These are phyloP conservation scores for Phyllosticta citribraziliensis DNA, from an alignment of 2,329 filamentous ascomycete species.

Conservation along the genomic window DNA sequence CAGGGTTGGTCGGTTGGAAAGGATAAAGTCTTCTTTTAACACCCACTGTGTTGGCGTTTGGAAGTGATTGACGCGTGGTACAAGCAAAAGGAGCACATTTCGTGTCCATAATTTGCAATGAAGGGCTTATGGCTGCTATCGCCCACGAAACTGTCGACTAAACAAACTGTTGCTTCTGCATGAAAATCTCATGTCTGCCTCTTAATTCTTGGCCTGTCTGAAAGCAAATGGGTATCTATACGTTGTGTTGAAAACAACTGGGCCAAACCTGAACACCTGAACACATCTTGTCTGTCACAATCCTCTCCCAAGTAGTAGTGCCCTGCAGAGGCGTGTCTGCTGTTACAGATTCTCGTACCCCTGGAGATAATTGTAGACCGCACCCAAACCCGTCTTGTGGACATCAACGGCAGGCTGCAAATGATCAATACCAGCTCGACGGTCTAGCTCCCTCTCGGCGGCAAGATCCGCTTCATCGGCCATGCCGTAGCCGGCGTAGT, in stretches of 20 bases:
- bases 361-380: slow-evolving; percentile 4
- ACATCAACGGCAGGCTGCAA: neutral
- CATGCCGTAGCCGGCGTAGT: neutral
- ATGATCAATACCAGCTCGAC: slow-evolving; percentile 2
- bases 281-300: neutral
- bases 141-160: neutral
- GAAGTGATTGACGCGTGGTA: too few species aligned
- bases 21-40: too few species aligned
- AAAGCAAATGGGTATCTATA: neutral
- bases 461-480: slow-evolving; percentile 2
- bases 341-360: neutral
- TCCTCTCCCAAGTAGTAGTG: neutral
- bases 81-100: too few species aligned
- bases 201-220: neutral
- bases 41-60: too few species aligned
- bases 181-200: neutral
- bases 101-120: too few species aligned
- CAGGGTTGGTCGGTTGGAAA: neutral
- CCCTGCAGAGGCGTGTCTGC: neutral
- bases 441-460: slow-evolving; percentile 7
- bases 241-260: neutral
- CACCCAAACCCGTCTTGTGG: neutral
- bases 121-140: too few species aligned
- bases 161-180: neutral
- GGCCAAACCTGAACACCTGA: neutral